These are phyloP conservation scores for Trichoderma sp. DNA, from an alignment of 2,329 filamentous ascomycete species.

Conservation along the genomic window DNA sequence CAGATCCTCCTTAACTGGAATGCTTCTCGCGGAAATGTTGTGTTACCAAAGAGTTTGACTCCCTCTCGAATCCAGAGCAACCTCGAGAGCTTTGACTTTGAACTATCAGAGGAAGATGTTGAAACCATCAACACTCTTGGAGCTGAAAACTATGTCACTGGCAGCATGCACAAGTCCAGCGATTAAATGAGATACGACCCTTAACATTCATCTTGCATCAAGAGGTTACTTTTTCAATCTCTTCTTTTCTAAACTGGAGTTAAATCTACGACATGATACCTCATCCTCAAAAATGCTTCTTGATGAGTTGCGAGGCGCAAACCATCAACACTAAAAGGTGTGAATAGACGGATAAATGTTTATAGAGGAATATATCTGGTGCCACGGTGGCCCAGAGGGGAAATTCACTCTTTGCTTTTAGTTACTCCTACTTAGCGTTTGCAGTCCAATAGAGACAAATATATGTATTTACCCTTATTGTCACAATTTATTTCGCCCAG, in stretches of 20 bases:
- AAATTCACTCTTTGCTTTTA: neutral
- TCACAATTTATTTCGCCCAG: too few species aligned
- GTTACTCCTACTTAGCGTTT: neutral
- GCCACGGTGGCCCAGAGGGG: neutral
- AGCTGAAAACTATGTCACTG: conserved; percentile 72
- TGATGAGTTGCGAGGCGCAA: neutral
- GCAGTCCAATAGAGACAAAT: neutral
- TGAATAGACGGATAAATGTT: neutral
- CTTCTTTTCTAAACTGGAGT: neutral
- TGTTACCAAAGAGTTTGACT: conserved; percentile 70
- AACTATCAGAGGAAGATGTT: conserved; percentile 60
- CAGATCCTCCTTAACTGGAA: conserved; percentile 79
- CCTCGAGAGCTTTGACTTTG: conserved; percentile 58
- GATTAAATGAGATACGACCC: conserved; percentile 30
- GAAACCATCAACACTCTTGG: conserved; percentile 40
- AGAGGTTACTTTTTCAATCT: neutral
- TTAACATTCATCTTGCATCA: neutral
- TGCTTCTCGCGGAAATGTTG: conserved; percentile 69
- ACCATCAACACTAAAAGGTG: neutral
- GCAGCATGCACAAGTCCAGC: conserved; percentile 40
- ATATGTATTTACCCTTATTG: neutral
- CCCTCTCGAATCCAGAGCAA: conserved; percentile 65
- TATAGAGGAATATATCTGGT: neutral
- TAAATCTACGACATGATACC: conserved; percentile 1
- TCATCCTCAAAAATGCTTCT: neutral